Base-by-base conservation (phyloP, 129 eudicot species). In the Chrysanthemum makinoi region DNA sequence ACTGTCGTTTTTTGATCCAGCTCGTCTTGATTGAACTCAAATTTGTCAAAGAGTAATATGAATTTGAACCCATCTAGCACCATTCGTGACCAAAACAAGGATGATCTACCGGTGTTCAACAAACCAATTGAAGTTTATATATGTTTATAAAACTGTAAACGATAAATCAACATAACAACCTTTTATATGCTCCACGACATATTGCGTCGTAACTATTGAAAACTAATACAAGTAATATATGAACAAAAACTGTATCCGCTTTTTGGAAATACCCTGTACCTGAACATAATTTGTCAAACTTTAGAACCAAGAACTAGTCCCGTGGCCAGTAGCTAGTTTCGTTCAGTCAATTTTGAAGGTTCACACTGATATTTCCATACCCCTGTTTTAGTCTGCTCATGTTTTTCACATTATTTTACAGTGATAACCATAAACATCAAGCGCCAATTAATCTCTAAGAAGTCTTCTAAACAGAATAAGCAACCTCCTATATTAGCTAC, bases 1-100 rank as follows among this genome's bases (percentile, higher is more conserved):
- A 62, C 13, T 4, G 71, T 70, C 71, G 48, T 63, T 64, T 63
- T 16, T 44, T 64, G 71, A 71, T 65, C 54, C 24, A 16, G 63
- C 58, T 52, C 58, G 0, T 48, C 28, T 76, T 68, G 22, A 28
- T 49, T 20, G 14, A 39, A 47, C 62, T 19, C 28, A 57, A 57
- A 17, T 10, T 57, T 6, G 18, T 52, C 57, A 58, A 10, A 3
- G 13, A 10, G 16, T 20, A 58, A 18, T 50, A 13, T 62, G 19
- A 62, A 26, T 5, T 64, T 64, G 51, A 39, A 64, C 30, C 47
- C 51, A 17, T 39, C 20, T 63, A 15, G 49, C 17, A 35, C 51
- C 4, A 16, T 11, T 28, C 65, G 19, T 17, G 7, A 13, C 57
- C n/a, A 15, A 1, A 11, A 52, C 5, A 52, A 15, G 57, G 57